A percentile compares a stretch with the other conserved stretches of the same genome.
Evolutionary conservation across 2,329 filamentous ascomycete species (phyloP).

Genomic region (Colletotrichum sp.): DNA sequence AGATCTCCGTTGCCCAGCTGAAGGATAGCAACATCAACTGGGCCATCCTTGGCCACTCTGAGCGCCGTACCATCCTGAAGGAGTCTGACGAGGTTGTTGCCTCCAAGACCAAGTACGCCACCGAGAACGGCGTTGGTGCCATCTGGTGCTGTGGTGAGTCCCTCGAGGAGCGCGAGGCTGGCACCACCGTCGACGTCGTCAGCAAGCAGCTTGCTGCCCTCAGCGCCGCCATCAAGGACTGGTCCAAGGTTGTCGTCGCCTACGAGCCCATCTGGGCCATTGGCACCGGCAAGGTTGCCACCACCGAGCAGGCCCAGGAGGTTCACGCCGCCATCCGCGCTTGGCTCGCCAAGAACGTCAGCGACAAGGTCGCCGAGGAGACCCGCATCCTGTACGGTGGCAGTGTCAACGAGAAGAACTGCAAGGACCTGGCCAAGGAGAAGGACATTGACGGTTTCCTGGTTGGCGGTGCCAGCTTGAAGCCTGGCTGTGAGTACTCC

Average conservation of each 20-base stretch:
- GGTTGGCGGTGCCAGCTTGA: slow-evolving; percentile 93
- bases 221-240: slow-evolving; percentile 78
- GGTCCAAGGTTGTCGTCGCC: slow-evolving; percentile 93
- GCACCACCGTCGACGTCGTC: slow-evolving; percentile 85
- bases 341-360: slow-evolving; percentile 83
- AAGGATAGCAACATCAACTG: slow-evolving; percentile 88
- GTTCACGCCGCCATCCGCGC: slow-evolving; percentile 90
- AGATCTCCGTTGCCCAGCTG: slow-evolving; percentile 92
- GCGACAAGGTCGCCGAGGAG: slow-evolving; percentile 77
- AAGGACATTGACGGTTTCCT: slow-evolving; percentile 97
- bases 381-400: slow-evolving; percentile 97
- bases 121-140: slow-evolving; percentile 85
- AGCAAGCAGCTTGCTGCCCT: slow-evolving; percentile 86
- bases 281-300: slow-evolving; percentile 93
- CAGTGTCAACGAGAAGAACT: slow-evolving; percentile 98
- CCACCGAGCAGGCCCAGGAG: slow-evolving; percentile 89
- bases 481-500: slow-evolving; percentile 80
- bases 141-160: slow-evolving; percentile 98
- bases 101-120: slow-evolving; percentile 91
- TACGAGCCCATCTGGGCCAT: slow-evolving; percentile 99
- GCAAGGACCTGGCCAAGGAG: slow-evolving; percentile 89
- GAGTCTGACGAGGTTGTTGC: slow-evolving; percentile 88
- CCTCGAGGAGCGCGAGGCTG: slow-evolving; percentile 87
- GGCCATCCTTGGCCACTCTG: slow-evolving; percentile 92
- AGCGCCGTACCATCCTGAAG: slow-evolving; percentile 87